Base-by-base conservation (phyloP, 1,139 yeast genomes). In the Hemisphaericaspora xylofermentans region DNA sequence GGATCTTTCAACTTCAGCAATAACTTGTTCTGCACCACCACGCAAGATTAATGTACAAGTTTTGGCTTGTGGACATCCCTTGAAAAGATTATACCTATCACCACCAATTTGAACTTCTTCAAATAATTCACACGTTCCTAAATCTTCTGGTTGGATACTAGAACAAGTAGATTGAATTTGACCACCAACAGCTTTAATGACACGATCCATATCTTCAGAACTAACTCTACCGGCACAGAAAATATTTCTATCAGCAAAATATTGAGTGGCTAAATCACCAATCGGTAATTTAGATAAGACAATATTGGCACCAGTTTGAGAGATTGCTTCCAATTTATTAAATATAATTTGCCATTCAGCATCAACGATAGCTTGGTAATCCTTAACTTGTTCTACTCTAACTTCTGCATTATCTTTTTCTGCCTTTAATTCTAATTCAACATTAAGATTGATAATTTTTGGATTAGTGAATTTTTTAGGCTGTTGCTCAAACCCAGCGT, bases 371-470 rank as follows among this genome's bases (percentile, higher is more conserved):
- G 86, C 91, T 68, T 93, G 98, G 66, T 94, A 93, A 56, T 93
- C 97, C 46, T 82, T 79, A 40, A 93, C 98, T 60, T 89, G 86
- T 56, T 88, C 95, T 40, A 93, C 95, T 54, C 98, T 80, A 25
- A 93, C 98, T 71, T 93, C 99, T n/a, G 99, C 99, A 61, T 93
- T 93, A 64, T 93, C 99, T 70, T 88, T 91, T 68, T 93, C 99
- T 1, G 98, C 98, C 70, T 93, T 93, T 59, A 93, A 79, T 68
- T 93, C 99, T 51, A 93, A 75, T 63, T 93, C 99, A 30, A 94
- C 93, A 60, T 94, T 93, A 57, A 93, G 74, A 54, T 84, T 82
- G 43, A 93, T 71, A 51, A 94, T 82, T 63, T 84, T 88, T 37
- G 99, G 96, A 61, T 87, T 71, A 13, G 58, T 57, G 60, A 94